Evolutionary conservation across 2,329 filamentous ascomycete genomes (phyloP).

Genomic region (Hypoxylon sp.): DNA sequence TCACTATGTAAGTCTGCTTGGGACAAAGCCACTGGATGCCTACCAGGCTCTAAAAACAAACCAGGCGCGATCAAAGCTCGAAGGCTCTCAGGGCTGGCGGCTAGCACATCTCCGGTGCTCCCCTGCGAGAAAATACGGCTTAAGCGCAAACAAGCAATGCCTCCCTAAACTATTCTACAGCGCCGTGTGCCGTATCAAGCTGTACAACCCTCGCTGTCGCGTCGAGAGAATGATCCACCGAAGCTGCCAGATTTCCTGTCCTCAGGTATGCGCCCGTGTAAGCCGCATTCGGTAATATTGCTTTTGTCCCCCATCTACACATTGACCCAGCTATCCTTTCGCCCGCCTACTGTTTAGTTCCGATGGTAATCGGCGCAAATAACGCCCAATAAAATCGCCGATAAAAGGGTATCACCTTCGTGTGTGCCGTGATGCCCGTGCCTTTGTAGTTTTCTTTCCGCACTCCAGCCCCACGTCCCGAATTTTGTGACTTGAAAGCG

Average conservation of each 20-base stretch:
- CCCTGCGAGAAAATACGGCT: constrained; percentile 2
- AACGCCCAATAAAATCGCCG: constrained; percentile 30
- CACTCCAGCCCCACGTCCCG: constrained; percentile 16
- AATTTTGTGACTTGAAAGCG: constrained; percentile 24
- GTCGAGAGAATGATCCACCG: constrained; percentile 5
- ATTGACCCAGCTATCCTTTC: constrained; percentile 11
- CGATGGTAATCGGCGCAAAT: constrained; percentile 26
- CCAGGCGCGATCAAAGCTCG: neutral
- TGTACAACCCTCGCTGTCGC: constrained; percentile 2
- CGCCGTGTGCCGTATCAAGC: constrained; percentile 8
- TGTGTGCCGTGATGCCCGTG: constrained; percentile 31
- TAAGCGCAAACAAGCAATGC: neutral
- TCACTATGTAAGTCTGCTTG: constrained; percentile 12
- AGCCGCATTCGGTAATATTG: constrained; percentile 28
- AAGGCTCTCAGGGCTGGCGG: neutral
- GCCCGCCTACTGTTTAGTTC: constrained; percentile 17
- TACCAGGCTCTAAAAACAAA: constrained; percentile 15
- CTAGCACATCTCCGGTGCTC: neutral
- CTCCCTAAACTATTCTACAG: neutral
- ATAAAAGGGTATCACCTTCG: constrained; percentile 20
- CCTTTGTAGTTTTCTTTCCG: constrained; percentile 20
- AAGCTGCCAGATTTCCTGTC: neutral
- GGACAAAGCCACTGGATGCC: constrained; percentile 7
- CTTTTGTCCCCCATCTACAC: constrained; percentile 40
- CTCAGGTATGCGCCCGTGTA: neutral